Evolutionary conservation across 345 rosid species (phyloP), one percentile per base, ranked within the genome.

Genomic region (Turritis glabra): DNA sequence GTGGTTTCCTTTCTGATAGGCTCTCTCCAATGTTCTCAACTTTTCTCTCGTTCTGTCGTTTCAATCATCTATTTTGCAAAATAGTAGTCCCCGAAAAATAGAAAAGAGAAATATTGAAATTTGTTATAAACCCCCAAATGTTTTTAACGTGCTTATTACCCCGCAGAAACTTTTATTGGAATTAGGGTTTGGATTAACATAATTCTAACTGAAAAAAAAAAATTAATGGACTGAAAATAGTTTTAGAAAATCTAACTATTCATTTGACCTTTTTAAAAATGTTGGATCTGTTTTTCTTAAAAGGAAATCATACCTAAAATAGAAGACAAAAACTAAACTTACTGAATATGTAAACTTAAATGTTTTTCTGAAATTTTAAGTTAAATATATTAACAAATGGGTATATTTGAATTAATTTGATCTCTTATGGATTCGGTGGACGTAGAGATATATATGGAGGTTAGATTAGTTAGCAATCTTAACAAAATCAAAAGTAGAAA

Each of bases 21-120:
- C 44, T 57, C 52, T 57, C 52, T 74, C 64, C 69, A 69, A 9
- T 48, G 47, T 75, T 68, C 69, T 53, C 67, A 29, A 38, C 63
- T 51, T 67, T 25, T 40, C 62, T 5, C 46, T 60, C 69, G 74
- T 30, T 41, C 4, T 51, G 79, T 75, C 79, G 25, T 62, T 32
- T 69, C 75, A 61, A 4, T 32, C n/a, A 41, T 25, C 2, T 22
- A 22, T 14, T 29, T 69, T 61, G 22, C 57, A 61, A 61, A 18
- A 8, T 29, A 22, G 65, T 64, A 26, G 61, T 48, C 67, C 19
- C 3, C 30, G 1, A n/a, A 41, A 14, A 11, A 58, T 5, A 4
- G 8, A 1, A 51, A 23, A 19, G 11, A 46, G 22, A 17, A 17
- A 19, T 48, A 18, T 37, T 0, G 2, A 11, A 33, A 40, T 1